A percentile compares a stretch with the other conserved stretches of the same genome.
phyloP scores from a whole-genome alignment of 345 rosid genomes.

The Balakata baccata region DNA sequence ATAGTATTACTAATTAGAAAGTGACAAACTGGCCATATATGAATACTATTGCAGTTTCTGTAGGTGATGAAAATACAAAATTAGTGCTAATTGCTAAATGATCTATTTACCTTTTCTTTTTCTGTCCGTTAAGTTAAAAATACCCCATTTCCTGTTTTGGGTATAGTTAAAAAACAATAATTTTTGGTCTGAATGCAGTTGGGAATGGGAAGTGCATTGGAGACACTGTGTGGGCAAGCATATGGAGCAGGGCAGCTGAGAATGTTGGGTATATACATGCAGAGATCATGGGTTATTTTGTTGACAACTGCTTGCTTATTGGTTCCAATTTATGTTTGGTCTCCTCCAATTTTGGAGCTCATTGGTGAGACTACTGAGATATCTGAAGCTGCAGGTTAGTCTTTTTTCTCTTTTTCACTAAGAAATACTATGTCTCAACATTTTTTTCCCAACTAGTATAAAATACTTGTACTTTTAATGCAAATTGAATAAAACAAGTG shows the following conservation, averaged over 20 bases:
- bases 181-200: slow-evolving; percentile 39
- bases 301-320: slow-evolving; percentile 56
- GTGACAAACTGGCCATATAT: too few species aligned
- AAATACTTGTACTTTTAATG: too few species aligned
- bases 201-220: slow-evolving; percentile 96
- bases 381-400: slow-evolving; percentile 76
- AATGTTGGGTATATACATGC: slow-evolving; percentile 92
- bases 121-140: too few species aligned
- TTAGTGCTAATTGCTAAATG: too few species aligned
- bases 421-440: too few species aligned
- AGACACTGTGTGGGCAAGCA: slow-evolving; percentile 92
- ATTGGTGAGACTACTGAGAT: slow-evolving; percentile 71
- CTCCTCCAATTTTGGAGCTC: slow-evolving; percentile 71
- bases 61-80: too few species aligned
- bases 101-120: too few species aligned
- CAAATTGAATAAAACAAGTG: too few species aligned
- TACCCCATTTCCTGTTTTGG: neutral
- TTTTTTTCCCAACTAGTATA: too few species aligned
- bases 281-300: slow-evolving; percentile 89
- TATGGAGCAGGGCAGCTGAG: slow-evolving; percentile 71
- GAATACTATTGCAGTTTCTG: too few species aligned
- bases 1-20: too few species aligned
- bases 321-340: slow-evolving; percentile 74
- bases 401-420: neutral
- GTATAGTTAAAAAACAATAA: neutral